phyloP scores from a whole-genome alignment of 2,329 filamentous ascomycete genomes.

The Colletotrichum sp. region DNA sequence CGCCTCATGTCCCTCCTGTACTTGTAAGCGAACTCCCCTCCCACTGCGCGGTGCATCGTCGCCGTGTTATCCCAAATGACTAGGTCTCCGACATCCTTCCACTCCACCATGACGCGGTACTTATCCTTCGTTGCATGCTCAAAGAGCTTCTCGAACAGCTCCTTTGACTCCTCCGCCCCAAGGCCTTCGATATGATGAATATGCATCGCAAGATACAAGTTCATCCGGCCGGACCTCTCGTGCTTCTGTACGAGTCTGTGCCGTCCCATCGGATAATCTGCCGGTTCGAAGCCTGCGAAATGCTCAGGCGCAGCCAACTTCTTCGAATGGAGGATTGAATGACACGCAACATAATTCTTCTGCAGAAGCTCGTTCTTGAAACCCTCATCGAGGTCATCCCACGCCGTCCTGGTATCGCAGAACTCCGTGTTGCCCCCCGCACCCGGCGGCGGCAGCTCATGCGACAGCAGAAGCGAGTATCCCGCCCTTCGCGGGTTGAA shows the following conservation, averaged over 20 bases:
- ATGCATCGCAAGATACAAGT: background rate
- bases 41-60: background rate
- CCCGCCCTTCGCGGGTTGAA: constrained; percentile 59
- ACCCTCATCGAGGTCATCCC: constrained; percentile 43
- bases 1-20: background rate
- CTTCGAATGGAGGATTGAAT: constrained; percentile 56
- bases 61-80: background rate
- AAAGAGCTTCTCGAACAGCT: background rate
- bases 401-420: constrained; percentile 56
- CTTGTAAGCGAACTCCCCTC: background rate
- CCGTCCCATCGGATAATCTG: constrained; percentile 25
- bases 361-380: constrained; percentile 36
- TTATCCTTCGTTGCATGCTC: background rate
- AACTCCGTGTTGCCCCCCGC: constrained; percentile 57
- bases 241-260: background rate
- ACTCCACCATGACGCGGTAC: background rate
- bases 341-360: constrained; percentile 50
- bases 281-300: constrained; percentile 49
- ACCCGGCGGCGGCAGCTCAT: constrained; percentile 49
- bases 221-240: background rate
- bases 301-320: constrained; percentile 54
- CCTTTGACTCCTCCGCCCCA: background rate
- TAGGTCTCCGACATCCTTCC: background rate
- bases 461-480: constrained; percentile 55
- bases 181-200: background rate